These are phyloP conservation scores for Uronychia setigera DNA, from an alignment of 73 alveolate genomes.

Conservation along the genomic window DNA sequence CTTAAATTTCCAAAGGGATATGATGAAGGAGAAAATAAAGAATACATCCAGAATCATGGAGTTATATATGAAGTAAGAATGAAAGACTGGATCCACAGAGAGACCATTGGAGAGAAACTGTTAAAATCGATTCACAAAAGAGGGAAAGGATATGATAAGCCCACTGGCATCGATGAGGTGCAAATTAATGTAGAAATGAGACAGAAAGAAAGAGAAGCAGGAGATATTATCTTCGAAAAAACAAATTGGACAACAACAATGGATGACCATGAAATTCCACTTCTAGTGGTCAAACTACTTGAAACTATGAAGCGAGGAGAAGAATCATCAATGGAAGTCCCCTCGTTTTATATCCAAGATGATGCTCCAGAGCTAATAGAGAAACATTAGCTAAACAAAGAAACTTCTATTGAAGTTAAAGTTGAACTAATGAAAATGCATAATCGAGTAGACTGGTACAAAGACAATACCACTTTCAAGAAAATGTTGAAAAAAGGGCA, in stretches of 20 bases:
- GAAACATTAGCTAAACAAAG: background rate
- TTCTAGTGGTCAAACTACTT: slow-evolving; percentile 16
- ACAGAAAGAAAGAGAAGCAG: background rate
- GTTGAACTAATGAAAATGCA: background rate
- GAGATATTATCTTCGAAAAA: background rate
- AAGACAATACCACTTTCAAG: slow-evolving; percentile 34
- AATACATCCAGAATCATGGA: slow-evolving; percentile 11
- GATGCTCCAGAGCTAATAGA: slow-evolving; percentile 15
- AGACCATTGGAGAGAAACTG: slow-evolving; percentile 18
- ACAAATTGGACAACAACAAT: slow-evolving; percentile 20
- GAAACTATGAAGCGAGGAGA: slow-evolving; percentile 40
- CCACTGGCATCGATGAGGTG: slow-evolving; percentile 54
- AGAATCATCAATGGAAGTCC: slow-evolving; percentile 6
- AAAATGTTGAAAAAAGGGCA: slow-evolving; percentile 57
- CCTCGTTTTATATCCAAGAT: slow-evolving; percentile 3
- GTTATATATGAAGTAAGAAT: slow-evolving; percentile 47
- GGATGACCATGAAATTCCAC: slow-evolving; percentile 22
- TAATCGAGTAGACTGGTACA: slow-evolving; percentile 14
- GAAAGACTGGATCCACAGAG: slow-evolving; percentile 36
- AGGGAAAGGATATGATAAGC: slow-evolving; percentile 49
- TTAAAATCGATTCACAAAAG: slow-evolving; percentile 4
- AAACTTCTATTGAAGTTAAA: background rate
- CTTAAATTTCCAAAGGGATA: slow-evolving; percentile 53
- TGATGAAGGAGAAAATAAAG: slow-evolving; percentile 21
- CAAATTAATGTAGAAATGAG: background rate